These are phyloP conservation scores for Elongisporangium prolatum DNA, from an alignment of 352 stramenopile genomes.

Conservation along the genomic window DNA sequence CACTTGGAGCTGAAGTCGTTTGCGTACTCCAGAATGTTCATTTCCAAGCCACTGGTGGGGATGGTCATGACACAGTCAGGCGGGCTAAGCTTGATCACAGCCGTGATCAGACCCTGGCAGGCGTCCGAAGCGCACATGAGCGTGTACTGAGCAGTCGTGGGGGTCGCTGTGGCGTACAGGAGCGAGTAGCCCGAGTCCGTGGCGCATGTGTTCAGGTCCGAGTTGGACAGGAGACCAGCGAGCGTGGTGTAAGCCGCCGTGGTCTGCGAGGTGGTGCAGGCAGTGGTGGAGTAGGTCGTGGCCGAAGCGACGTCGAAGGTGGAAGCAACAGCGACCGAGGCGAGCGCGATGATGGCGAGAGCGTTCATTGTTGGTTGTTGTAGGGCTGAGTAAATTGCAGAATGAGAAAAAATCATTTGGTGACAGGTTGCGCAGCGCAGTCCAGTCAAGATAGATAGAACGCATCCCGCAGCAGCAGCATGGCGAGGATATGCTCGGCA, in stretches of 20 bases:
- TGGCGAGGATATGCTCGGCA: background rate
- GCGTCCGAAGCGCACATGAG: constrained; percentile 3
- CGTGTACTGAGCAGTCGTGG: background rate
- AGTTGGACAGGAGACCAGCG: background rate
- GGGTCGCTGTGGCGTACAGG: constrained; percentile 3
- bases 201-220: background rate
- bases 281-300: background rate
- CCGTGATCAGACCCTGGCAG: constrained; percentile 3
- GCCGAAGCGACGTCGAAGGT: background rate
- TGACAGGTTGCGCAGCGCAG: background rate
- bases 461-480: background rate
- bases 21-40: constrained; percentile 11
- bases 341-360: constrained; percentile 1
- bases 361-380: constrained; percentile 1
- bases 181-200: constrained; percentile 7
- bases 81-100: constrained; percentile 4
- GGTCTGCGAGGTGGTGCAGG: constrained; percentile 1
- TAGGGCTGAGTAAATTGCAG: background rate
- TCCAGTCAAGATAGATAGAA: background rate
- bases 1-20: constrained; percentile 18
- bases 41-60: constrained; percentile 5
- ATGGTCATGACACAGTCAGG: constrained; percentile 6
- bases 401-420: background rate
- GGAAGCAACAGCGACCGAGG: background rate
- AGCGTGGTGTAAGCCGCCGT: constrained; percentile 5